Percentiles rank a stretch among this genome's conserved stretches.
These are phyloP conservation scores for Pittosporum tobira DNA, from an alignment of 129 eudicot species.

Conservation along the genomic window DNA sequence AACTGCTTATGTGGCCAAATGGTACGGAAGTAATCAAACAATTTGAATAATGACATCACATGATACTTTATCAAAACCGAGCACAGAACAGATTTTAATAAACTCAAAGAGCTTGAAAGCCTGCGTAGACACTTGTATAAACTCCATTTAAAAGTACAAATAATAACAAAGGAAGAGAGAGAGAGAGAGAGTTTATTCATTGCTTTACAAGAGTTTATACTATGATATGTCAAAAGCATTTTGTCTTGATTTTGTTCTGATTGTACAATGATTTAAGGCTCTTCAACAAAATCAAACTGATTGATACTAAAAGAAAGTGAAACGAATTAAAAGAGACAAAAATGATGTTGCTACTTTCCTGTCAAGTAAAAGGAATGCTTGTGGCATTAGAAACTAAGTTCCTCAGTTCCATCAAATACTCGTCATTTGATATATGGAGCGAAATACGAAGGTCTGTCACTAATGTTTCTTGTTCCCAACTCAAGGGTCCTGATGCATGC, in stretches of 20 bases:
- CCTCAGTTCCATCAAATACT: slow-evolving; percentile 71
- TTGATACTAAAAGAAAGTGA: slow-evolving; percentile 6
- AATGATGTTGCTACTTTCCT: slow-evolving; percentile 5
- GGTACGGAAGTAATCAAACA: background rate
- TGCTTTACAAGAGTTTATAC: slow-evolving; percentile 7
- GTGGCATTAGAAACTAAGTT: slow-evolving; percentile 45
- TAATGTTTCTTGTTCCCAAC: slow-evolving; percentile 77
- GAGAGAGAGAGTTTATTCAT: background rate
- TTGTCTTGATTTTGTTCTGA: slow-evolving; percentile 13
- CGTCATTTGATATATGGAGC: slow-evolving; percentile 76
- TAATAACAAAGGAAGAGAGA: background rate
- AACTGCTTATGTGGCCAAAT: slow-evolving; percentile 18
- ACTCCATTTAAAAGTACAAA: background rate
- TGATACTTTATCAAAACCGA: background rate
- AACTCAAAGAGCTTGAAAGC: background rate
- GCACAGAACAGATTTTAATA: background rate
- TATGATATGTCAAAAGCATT: slow-evolving; percentile 22
- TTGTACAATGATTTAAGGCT: slow-evolving; percentile 32
- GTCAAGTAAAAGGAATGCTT: slow-evolving; percentile 38
- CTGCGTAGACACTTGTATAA: background rate
- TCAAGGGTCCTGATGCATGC: slow-evolving; percentile 85
- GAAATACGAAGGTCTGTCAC: slow-evolving; percentile 71
- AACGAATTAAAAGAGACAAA: background rate
- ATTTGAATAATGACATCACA: background rate
- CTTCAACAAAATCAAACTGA: slow-evolving; percentile 17